A percentile compares a stretch with the other conserved stretches of the same genome.
These are phyloP conservation scores for Eucalyptus regnans DNA, from an alignment of 345 rosid species.

Conservation along the genomic window DNA sequence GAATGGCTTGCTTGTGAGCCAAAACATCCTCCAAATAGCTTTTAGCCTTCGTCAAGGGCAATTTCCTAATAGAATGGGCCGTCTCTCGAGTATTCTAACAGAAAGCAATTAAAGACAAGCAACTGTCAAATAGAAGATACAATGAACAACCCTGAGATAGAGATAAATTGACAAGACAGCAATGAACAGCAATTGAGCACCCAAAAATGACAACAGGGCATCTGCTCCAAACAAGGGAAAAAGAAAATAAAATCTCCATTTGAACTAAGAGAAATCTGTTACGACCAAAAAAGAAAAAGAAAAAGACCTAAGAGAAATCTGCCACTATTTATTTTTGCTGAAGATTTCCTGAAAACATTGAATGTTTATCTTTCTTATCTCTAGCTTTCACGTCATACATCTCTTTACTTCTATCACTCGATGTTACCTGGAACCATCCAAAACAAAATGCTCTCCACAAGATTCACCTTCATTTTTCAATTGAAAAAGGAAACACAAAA, in stretches of 20 bases:
- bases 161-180: neutral
- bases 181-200: neutral
- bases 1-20: slow-evolving; percentile 74
- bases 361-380: neutral
- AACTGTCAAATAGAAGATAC: slow-evolving; percentile 8
- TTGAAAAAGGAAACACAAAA: neutral
- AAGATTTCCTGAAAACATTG: neutral
- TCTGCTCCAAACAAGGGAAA: neutral
- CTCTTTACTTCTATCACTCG: neutral
- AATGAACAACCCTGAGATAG: neutral
- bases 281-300: too few relatives aligned
- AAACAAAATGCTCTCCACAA: neutral
- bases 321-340: neutral
- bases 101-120: slow-evolving; percentile 24
- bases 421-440: neutral
- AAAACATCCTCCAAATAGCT: slow-evolving; percentile 71
- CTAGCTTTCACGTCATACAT: neutral
- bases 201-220: neutral
- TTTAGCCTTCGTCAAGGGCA: slow-evolving; percentile 62
- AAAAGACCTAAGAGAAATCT: neutral
- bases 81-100: slow-evolving; percentile 76
- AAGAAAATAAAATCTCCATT: neutral
- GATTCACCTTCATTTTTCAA: neutral
- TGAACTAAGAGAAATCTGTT: neutral
- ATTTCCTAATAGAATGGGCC: slow-evolving; percentile 45